Evolutionary conservation across 2,329 filamentous ascomycete genomes (phyloP).

Genomic region (Aspergillus uvarum): DNA sequence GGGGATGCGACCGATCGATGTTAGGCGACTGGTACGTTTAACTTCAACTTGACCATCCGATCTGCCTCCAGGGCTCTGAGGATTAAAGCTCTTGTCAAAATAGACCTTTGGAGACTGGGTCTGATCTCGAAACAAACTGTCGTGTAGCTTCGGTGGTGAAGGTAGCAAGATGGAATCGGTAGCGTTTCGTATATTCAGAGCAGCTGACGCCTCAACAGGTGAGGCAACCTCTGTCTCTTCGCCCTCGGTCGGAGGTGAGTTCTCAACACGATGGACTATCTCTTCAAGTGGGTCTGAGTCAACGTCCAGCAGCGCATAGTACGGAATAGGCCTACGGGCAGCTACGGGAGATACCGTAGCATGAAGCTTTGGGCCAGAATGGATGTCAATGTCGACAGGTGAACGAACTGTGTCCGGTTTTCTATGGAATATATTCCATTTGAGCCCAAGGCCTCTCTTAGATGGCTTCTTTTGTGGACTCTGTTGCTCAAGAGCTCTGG

Average conservation of each 20-base stretch:
- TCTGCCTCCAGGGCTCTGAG: slow-evolving; percentile 16
- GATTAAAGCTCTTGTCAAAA: slow-evolving; percentile 31
- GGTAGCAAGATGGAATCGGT: slow-evolving; percentile 44
- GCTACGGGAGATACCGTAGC: slow-evolving; percentile 41
- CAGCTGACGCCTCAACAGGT: slow-evolving; percentile 28
- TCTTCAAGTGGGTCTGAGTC: slow-evolving; percentile 42
- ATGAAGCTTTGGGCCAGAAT: slow-evolving; percentile 35
- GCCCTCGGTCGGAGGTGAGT: slow-evolving; percentile 42
- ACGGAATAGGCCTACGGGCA: slow-evolving; percentile 50
- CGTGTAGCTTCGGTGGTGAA: slow-evolving; percentile 41
- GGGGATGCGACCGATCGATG: slow-evolving; percentile 83
- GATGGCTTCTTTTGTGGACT: slow-evolving; percentile 23
- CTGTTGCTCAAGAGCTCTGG: not conserved
- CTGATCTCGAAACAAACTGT: slow-evolving; percentile 30
- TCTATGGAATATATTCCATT: slow-evolving; percentile 62
- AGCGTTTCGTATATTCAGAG: slow-evolving; percentile 33
- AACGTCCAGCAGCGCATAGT: slow-evolving; percentile 59
- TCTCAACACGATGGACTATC: slow-evolving; percentile 39
- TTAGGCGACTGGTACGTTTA: slow-evolving; percentile 63
- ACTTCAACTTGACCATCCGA: slow-evolving; percentile 15
- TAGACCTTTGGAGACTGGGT: slow-evolving; percentile 39
- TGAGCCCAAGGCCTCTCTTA: slow-evolving; percentile 37
- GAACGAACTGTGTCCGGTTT: slow-evolving; percentile 30
- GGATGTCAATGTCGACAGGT: slow-evolving; percentile 19
- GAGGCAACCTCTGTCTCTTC: slow-evolving; percentile 22